Evolutionary conservation across 192 early-diverging fungal species (phyloP), one percentile per base, ranked within the genome.

Genomic region (Piromyces finnis): DNA sequence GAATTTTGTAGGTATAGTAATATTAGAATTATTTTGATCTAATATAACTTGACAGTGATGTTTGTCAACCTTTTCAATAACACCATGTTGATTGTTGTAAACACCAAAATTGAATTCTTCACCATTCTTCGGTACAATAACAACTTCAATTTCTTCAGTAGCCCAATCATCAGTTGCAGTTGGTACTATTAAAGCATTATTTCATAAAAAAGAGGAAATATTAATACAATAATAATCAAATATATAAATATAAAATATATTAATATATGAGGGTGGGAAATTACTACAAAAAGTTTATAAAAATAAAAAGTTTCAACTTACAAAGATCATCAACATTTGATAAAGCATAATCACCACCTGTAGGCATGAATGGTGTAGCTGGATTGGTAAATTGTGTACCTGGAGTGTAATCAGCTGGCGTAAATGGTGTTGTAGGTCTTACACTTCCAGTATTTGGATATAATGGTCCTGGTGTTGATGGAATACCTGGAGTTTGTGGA

Each of bases 71-170:
- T 85, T 82, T 12, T 86, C 82, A 36, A 90, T 90, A 12, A 85
- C 85, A 5, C 85, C 85, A n/a, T 88, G 80, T 29, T 88, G 85
- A 5, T 88, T 90, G 36, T 85, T 82, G 79, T 88, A 81, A 28
- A 86, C 86, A 28, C 81, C 83, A 29, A 81, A 84, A 29, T 79
- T 84, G 18, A 80, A 83, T 17, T 81, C 78, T 17, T 82, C 85
- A 35, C 84, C 83, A 14, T 82, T 77, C 22, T 81, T 78, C 15
- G 81, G 30, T 9, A 80, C 39, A 3, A 87, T 81, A 30, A 81
- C 81, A 32, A 90, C 84, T 82, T 90, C 88, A 77, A 91, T 88
- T 78, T 90, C 91, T 81, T 83, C 85, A 77, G 87, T 92, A 36
- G 82, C 83, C 90, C 89, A 90, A 28, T 86, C 81, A 83, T 86